Conservation (phyloP, 352 stramenopile species). For the Phytophthora europaea region DNA sequence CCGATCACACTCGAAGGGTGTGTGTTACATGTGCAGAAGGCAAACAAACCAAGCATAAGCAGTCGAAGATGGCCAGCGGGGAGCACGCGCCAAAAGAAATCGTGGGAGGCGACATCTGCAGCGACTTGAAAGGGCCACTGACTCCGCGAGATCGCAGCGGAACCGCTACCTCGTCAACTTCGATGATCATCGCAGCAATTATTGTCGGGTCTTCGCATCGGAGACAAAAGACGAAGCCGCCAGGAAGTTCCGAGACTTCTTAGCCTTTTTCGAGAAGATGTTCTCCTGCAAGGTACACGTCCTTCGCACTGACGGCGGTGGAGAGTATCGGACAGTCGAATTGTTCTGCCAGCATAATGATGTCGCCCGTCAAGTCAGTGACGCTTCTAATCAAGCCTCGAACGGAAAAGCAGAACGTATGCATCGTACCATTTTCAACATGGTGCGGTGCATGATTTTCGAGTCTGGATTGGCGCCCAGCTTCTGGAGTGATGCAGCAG, state of each 20-base stretch:
- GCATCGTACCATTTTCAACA: constrained; percentile 37
- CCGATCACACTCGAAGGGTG: not conserved
- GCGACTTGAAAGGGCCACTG: not conserved
- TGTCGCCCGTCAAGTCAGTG: constrained; percentile 20
- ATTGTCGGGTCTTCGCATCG: not conserved
- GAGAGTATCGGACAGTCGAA: not conserved
- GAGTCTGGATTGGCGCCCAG: constrained; percentile 10
- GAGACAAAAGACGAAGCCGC: not conserved
- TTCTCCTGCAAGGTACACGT: not conserved
- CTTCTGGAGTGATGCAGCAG: constrained; percentile 29
- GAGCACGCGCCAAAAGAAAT: not conserved
- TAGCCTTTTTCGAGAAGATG: not conserved
- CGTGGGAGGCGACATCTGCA: not conserved
- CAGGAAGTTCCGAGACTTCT: not conserved
- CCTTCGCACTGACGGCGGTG: not conserved
- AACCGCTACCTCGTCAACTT: not conserved
- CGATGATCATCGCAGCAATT: not conserved
- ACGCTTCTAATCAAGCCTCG: constrained; percentile 24
- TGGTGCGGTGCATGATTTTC: constrained; percentile 23
- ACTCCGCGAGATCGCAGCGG: not conserved
- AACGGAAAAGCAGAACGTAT: constrained; percentile 48
- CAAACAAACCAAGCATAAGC: not conserved
- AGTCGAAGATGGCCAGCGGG: not conserved
- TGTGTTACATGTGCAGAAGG: not conserved
- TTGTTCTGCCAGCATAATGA: not conserved